A percentile compares a stretch with the other conserved stretches of the same genome.
Evolutionary conservation across 108 stramenopile species (phyloP).

Genomic region (Fragilariopsis cylindrus): DNA sequence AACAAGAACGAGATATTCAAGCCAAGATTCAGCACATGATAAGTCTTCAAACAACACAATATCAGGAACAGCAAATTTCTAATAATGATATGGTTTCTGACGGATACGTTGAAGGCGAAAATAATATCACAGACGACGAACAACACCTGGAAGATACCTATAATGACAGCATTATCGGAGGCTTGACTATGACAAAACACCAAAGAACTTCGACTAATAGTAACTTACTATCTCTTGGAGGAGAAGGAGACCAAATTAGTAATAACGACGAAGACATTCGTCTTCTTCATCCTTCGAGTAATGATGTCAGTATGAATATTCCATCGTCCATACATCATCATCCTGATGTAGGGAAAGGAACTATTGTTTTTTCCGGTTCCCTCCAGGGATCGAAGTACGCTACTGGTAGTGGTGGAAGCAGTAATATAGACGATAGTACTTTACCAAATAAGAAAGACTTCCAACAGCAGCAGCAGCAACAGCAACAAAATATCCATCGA

Average conservation of each 20-base stretch:
- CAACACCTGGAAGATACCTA: too few relatives aligned
- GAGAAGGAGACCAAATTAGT: neutral
- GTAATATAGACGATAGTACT: neutral
- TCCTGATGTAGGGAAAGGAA: conserved; percentile 31
- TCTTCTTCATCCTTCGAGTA: neutral
- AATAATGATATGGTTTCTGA: neutral
- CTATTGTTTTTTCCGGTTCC: conserved; percentile 24
- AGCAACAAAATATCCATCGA: neutral
- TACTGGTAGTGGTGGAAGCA: neutral
- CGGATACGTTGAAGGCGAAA: neutral
- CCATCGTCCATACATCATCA: neutral
- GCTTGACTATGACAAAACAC: neutral
- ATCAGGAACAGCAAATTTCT: conserved; percentile 28
- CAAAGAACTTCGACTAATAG: neutral
- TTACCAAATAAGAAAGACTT: neutral
- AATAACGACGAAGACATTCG: neutral
- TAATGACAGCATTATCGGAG: neutral
- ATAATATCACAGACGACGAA: neutral
- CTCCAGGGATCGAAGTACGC: neutral
- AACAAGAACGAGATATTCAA: conserved; percentile 38
- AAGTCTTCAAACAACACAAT: conserved; percentile 25
- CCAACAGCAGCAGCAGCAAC: neutral
- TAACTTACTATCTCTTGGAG: neutral
- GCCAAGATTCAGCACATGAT: conserved; percentile 47
- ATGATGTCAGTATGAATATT: neutral